Percentiles rank a stretch among this genome's conserved stretches.
These are phyloP conservation scores for Podila epigama DNA, from an alignment of 192 early-diverging fungal genomes.

Conservation along the genomic window DNA sequence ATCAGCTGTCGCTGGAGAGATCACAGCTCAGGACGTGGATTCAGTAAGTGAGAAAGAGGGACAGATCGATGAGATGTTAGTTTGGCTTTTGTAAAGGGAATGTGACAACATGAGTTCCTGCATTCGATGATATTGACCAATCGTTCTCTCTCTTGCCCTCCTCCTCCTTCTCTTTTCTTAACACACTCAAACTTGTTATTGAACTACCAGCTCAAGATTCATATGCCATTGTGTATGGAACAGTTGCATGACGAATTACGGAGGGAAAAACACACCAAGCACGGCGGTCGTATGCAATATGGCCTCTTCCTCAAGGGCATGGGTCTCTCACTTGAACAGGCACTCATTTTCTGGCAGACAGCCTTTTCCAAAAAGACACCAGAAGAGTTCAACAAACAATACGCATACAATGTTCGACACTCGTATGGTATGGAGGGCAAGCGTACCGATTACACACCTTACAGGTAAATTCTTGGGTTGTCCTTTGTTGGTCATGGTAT, in stretches of 20 bases:
- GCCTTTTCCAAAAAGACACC: constrained; percentile 83
- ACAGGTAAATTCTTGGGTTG: constrained; percentile 52
- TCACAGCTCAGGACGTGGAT: constrained; percentile 75
- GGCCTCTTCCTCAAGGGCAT: constrained; percentile 96
- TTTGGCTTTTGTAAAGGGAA: not conserved
- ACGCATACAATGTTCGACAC: constrained; percentile 95
- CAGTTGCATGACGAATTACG: constrained; percentile 76
- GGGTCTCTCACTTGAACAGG: constrained; percentile 88
- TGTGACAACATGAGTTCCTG: no score
- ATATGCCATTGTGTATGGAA: constrained; percentile 95
- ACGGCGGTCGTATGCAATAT: constrained; percentile 89
- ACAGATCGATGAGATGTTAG: no score
- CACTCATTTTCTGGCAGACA: constrained; percentile 89
- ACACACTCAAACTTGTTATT: not conserved
- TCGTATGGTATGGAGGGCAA: constrained; percentile 96
- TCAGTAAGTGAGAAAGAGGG: no score
- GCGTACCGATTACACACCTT: constrained; percentile 79
- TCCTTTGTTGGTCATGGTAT: no score
- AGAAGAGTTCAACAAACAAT: constrained; percentile 92
- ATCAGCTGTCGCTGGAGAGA: constrained; percentile 58
- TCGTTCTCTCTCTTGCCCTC: not conserved
- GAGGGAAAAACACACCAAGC: constrained; percentile 82
- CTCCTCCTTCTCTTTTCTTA: not conserved
- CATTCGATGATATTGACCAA: no score
- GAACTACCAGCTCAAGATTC: constrained; percentile 55